Evolutionary conservation across 768 basidiomycete species (phyloP), one percentile per base, ranked within the genome.

Genomic region (Leccinum disarticulatum): DNA sequence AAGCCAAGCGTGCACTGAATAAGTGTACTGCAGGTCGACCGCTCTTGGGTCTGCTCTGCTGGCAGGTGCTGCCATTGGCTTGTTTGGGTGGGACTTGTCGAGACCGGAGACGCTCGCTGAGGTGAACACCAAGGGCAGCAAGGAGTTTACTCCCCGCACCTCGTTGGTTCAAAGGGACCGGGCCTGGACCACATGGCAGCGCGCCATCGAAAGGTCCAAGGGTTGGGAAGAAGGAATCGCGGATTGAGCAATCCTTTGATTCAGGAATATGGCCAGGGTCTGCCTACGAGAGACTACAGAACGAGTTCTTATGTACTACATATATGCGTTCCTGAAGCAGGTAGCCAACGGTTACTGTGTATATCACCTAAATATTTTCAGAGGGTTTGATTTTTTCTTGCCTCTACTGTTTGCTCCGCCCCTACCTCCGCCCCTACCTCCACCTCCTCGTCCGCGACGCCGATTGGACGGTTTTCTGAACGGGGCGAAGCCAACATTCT

Each of bases 21-120:
- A 11, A 17, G 1, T 14, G 35, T 10, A 33, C 9, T 48, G 33
- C 64, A 93, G 91, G 74, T 95, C 93, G 3, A 99, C 97, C 15
- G 97, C 97, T 2, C 81, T 99, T 52, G 97, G 97, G 19, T 93
- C 95, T 9, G 97, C 97, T 25, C 78, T 99, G 56, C 86, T 97
- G 31, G 97, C 97, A 15, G 97, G 91, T 28, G 84, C 90, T 38
- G 94, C 97, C 2, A 82, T 98, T 53, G 77, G 81, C 6, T 79
- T 98, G 25, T 95, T 91, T 68, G 96, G 94, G 52, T 98, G 97
- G 97, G 87, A 98, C 73, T 76, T 98, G 55, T 78, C 76, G 50
- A 83, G 85, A 36, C 95, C 95, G 0, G 87, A 91, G 72, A 92
- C 95, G 19, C 80, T 99, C 13, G 74, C 76, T 10, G 83, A 91